Conservation (phyloP, 805 yeast species). For the Saturnispora serradocipensis region DNA sequence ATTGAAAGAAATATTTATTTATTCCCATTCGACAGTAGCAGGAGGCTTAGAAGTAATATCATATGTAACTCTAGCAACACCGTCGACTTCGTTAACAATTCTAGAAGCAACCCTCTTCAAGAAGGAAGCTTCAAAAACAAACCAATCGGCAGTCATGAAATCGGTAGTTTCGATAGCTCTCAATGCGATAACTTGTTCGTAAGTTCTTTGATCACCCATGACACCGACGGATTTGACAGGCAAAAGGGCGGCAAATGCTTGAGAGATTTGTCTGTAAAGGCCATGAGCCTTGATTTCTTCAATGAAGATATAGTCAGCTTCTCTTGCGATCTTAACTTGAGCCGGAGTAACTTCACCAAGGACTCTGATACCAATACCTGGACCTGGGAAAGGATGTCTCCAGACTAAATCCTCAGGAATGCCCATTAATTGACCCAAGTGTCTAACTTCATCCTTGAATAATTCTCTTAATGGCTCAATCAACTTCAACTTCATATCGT, state of each 20-base stretch:
- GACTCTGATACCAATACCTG: constrained; percentile 98
- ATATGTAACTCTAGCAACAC: constrained; percentile 98
- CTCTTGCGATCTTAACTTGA: constrained; percentile 94
- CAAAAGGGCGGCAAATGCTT: constrained; percentile 93
- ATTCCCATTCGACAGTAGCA: constrained; percentile 99
- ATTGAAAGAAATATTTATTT: constrained; percentile 18
- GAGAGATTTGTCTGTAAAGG: constrained; percentile 84
- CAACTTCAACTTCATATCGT: constrained; percentile 95
- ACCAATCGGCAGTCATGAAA: constrained; percentile 99
- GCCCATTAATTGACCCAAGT: constrained; percentile 87
- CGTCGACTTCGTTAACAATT: constrained; percentile 96
- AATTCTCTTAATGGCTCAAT: constrained; percentile 98
- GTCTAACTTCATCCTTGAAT: constrained; percentile 98
- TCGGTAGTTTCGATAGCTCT: constrained; percentile 97
- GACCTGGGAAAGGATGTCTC: constrained; percentile 99
- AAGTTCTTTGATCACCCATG: constrained; percentile 99
- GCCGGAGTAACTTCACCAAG: constrained; percentile 91
- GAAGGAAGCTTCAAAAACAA: constrained; percentile 82
- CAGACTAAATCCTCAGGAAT: constrained; percentile 95
- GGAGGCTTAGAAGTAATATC: constrained; percentile 99
- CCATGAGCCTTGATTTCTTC: constrained; percentile 94
- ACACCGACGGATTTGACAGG: constrained; percentile 99
- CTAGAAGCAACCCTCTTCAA: constrained; percentile 89
- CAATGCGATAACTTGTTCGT: constrained; percentile 97
- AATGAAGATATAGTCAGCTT: constrained; percentile 92